These are phyloP conservation scores for Phytophthora europaea DNA, from an alignment of 352 stramenopile species.

Conservation along the genomic window DNA sequence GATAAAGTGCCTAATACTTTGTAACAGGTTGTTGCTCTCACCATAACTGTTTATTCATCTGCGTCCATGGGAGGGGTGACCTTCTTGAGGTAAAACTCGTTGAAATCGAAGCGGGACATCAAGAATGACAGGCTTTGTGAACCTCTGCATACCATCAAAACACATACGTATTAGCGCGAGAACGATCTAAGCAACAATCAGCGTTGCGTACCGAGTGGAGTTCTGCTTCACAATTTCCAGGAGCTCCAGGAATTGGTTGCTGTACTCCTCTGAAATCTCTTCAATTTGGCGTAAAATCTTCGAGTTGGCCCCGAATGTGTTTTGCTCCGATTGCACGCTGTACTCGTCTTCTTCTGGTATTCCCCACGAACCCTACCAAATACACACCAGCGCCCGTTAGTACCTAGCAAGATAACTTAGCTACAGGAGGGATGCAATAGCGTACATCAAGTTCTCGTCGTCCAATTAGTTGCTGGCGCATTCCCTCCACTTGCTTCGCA, in stretches of 20 bases:
- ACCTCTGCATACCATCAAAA: constrained; percentile 37
- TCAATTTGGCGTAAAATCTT: constrained; percentile 71
- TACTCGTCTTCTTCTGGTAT: constrained; percentile 66
- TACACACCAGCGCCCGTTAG: background rate
- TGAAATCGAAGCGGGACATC: constrained; percentile 93
- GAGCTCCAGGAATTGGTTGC: constrained; percentile 66
- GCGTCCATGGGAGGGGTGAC: constrained; percentile 45
- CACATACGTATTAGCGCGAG: background rate
- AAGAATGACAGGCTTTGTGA: constrained; percentile 89
- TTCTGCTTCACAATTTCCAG: constrained; percentile 79
- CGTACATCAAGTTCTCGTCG: constrained; percentile 60
- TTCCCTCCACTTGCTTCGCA: constrained; percentile 74
- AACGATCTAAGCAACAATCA: constrained; percentile 6
- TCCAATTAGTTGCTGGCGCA: constrained; percentile 57
- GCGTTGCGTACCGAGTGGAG: constrained; percentile 52
- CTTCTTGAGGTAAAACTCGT: constrained; percentile 89
- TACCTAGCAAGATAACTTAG: background rate
- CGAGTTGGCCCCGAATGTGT: constrained; percentile 56
- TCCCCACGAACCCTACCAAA: constrained; percentile 65
- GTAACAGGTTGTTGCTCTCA: constrained; percentile 17
- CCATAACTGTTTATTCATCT: constrained; percentile 53
- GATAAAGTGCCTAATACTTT: background rate
- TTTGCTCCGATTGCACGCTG: constrained; percentile 38
- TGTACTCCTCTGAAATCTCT: constrained; percentile 76
- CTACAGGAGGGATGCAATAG: background rate